Base-by-base conservation (phyloP, 2,329 filamentous ascomycete genomes). In the Coniochaeta sp. region DNA sequence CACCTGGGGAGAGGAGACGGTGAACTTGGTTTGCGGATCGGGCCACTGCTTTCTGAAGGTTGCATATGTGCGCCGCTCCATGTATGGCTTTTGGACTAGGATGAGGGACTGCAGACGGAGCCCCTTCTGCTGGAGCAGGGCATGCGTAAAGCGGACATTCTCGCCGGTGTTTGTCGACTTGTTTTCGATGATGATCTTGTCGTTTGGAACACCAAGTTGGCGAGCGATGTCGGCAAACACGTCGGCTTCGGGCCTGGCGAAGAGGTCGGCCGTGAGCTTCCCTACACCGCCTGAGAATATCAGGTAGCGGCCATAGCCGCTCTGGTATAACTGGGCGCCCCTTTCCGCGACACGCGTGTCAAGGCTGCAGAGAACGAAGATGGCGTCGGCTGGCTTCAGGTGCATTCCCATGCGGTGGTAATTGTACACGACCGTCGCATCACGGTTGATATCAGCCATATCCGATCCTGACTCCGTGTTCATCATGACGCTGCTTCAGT, bases 31-130 rank as follows among this genome's bases (percentile, higher is more conserved):
- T 26, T 30, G 27, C 4, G 28, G 26, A 12, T 26, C 32, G 0
- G 71, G 72, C 73, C 73, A 75, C 61, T 75, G 73, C 62, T 68
- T 72, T 53, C 62, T 63, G 53, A 75, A 75, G 0, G 72, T 76
- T 1, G 72, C 72, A 38, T 68, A 74, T 4, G 72, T 73, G 6
- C 73, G 60, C 30, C 72, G 60, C 59, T 75, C 72, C 73, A 75
- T 76, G 53, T 75, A 75, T 22, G 72, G 72, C 59, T 75, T 76
- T 58, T 76, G 73, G 8, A 75, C 72, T 1, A 75, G 61, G 14
- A 75, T 61, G 27, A 75, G 66, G 2, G 63, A 67, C 28, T 58
- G 53, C 0, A 65, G 50, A 1, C 32, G 45, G 7, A 71, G 40
- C 0, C 62, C 57, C 22, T 48, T 60, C 12, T 63, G 57, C 14